Evolutionary conservation across 1,139 yeast genomes (phyloP), one percentile per base, ranked within the genome.

Genomic region (Saccharomyces uvarum): DNA sequence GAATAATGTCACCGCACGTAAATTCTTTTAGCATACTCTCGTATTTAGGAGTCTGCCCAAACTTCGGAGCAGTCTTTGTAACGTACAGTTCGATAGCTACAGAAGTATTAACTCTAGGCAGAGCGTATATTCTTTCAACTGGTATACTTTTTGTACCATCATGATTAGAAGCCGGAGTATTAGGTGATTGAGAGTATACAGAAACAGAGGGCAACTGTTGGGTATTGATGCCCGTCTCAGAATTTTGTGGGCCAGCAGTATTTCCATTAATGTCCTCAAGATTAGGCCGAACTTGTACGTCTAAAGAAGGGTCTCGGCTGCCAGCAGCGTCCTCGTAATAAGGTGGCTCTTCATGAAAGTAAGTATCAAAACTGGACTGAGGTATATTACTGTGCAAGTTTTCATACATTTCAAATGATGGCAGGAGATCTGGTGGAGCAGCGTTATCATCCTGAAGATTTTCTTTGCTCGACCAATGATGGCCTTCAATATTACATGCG

Each of bases 31-130:
- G 44, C 44, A 52, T 51, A n/a, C 53, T 54, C 31, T 53, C 60
- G 26, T 50, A 56, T 5, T 53, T 28, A 26, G 52, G 44, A 19
- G 21, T 6, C 14, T 38, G 44, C n/a, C 44, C 44, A 38, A 38
- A 19, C 56, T 11, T 49, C 57, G 51, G 60, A 54, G 53, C 55
- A 59, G 33, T 59, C 62, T 29, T 50, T 9, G 44, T 38, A 11
- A 38, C 44, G 26, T 9, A 38, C 13, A 38, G 19, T 19, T 19
- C 44, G 19, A 19, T 38, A 6, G 44, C 11, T 38, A 38, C 14
- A n/a, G 26, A 13, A 16, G 44, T 9, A 6, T 38, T 11, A 38
- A 38, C 24, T 11, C 44, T 38, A 11, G 44, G 44, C 21, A 38
- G 21, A 7, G 44, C 44, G 26, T 38, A 38, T 16, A 38, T 38